Percentiles rank a stretch among this genome's conserved stretches.
Conservation (phyloP, 2,329 filamentous ascomycete genomes). For the Alternaria sp. region DNA sequence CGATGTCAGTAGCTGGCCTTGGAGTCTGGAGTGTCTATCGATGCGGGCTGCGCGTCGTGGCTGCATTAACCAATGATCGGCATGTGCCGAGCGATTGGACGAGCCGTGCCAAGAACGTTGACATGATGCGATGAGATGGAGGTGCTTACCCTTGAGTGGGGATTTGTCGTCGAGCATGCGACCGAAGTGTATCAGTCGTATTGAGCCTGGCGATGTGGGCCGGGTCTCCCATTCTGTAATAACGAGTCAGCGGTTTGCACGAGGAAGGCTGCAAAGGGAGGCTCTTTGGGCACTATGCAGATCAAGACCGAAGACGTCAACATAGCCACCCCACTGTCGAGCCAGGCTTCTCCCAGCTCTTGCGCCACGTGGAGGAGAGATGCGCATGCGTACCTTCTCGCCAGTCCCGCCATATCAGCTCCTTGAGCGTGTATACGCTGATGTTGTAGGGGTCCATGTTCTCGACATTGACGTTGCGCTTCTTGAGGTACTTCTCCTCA, state of each 20-base stretch:
- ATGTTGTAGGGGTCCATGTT: constrained; percentile 84
- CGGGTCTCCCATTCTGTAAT: constrained; percentile 79
- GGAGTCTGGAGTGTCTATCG: not conserved
- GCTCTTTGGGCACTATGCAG: not conserved
- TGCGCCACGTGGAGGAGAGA: not conserved
- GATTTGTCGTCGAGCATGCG: constrained; percentile 90
- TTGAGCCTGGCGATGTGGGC: constrained; percentile 85
- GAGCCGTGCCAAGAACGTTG: constrained; percentile 27
- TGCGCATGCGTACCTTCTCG: constrained; percentile 63
- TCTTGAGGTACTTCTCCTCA: constrained; percentile 82
- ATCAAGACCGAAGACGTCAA: not conserved
- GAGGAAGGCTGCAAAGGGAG: not conserved
- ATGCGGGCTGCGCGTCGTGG: constrained; percentile 5
- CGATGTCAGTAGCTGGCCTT: constrained; percentile 13
- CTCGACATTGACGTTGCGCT: constrained; percentile 78
- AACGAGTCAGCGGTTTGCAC: constrained; percentile 25
- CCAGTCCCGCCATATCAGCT: constrained; percentile 93
- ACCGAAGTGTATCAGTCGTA: constrained; percentile 90
- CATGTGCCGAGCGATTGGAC: constrained; percentile 20
- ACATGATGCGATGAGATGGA: constrained; percentile 16
- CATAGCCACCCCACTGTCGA: not conserved
- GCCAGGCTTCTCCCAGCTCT: not conserved
- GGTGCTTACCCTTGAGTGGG: constrained; percentile 74
- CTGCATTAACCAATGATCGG: constrained; percentile 14
- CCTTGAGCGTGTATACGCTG: constrained; percentile 91